Conservation (phyloP, 164 flowering plant species). For the Amborella trichopoda region DNA sequence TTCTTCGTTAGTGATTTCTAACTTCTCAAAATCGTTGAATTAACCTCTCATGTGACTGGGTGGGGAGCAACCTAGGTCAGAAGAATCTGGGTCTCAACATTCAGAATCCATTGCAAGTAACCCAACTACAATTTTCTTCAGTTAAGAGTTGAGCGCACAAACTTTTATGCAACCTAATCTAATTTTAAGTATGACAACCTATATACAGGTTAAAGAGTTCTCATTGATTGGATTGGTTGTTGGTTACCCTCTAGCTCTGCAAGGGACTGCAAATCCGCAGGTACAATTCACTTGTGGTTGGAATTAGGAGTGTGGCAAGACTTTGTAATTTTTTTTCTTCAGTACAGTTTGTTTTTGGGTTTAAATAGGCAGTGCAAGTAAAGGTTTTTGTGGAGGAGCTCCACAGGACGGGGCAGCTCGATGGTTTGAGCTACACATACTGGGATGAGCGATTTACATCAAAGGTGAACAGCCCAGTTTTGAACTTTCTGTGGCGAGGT, state of each 20-base stretch:
- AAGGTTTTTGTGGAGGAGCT: conserved; percentile 61
- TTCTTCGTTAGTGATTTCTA: no score
- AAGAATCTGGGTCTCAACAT: no score
- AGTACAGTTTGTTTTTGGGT: conserved; percentile 1
- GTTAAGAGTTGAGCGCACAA: no score
- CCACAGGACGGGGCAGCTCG: conserved; percentile 46
- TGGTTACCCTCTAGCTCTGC: conserved; percentile 50
- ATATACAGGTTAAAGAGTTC: conserved; percentile 55
- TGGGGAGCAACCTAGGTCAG: no score
- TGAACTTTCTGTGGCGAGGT: background rate
- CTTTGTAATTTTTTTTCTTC: background rate
- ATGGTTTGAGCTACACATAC: conserved; percentile 54
- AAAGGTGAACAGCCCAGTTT: conserved; percentile 56
- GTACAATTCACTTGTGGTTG: conserved; percentile 22
- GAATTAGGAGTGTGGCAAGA: background rate
- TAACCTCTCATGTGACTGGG: no score
- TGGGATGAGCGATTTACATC: conserved; percentile 83
- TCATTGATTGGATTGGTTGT: conserved; percentile 56
- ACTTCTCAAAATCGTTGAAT: no score
- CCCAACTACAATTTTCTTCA: no score
- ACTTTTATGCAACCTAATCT: background rate
- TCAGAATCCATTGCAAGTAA: no score
- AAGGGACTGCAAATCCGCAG: conserved; percentile 12
- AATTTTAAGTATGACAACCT: background rate
- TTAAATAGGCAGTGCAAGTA: conserved; percentile 45